A percentile compares a stretch with the other conserved stretches of the same genome.
phyloP scores from a whole-genome alignment of 2,329 filamentous ascomycete genomes.

The Aspergillus fijiensis region DNA sequence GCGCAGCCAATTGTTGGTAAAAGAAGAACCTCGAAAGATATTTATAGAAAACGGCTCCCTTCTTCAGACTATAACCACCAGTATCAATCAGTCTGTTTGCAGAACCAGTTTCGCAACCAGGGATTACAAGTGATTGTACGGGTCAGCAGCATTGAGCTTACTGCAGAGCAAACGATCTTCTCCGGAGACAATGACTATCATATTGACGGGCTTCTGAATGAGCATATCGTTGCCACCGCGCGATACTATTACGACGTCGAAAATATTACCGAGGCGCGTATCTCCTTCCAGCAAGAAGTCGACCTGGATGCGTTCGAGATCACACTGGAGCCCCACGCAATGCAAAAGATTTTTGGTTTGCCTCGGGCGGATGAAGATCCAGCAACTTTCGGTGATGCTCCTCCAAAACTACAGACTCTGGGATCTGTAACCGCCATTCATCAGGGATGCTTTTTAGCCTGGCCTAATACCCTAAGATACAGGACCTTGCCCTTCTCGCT shows the following conservation, averaged over 20 bases:
- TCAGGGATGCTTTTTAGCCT: conserved; percentile 13
- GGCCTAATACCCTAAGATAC: conserved; percentile 12
- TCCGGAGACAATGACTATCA: conserved; percentile 12
- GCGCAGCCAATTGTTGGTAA: not conserved
- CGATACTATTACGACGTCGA: no score
- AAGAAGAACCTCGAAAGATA: no score
- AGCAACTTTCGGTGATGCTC: no score
- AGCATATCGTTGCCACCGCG: not conserved
- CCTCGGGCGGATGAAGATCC: no score
- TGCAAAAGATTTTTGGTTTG: no score
- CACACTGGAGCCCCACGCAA: no score
- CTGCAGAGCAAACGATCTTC: conserved; percentile 7
- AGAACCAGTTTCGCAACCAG: conserved; percentile 13
- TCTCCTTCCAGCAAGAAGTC: no score
- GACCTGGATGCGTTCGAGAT: no score
- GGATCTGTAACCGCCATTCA: conserved; percentile 10
- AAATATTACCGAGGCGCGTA: no score
- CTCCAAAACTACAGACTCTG: conserved; percentile 9
- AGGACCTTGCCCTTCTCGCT: conserved; percentile 11
- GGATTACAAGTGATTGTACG: conserved; percentile 17
- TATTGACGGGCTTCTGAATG: conserved; percentile 9
- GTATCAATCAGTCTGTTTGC: conserved; percentile 13
- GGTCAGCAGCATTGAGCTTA: conserved; percentile 13
- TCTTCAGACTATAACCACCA: conserved; percentile 4
- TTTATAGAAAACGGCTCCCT: not conserved